Percentiles rank a stretch among this genome's conserved stretches.
phyloP scores from a whole-genome alignment of 1,284 basidiomycete species.

The Malassezia nana region DNA sequence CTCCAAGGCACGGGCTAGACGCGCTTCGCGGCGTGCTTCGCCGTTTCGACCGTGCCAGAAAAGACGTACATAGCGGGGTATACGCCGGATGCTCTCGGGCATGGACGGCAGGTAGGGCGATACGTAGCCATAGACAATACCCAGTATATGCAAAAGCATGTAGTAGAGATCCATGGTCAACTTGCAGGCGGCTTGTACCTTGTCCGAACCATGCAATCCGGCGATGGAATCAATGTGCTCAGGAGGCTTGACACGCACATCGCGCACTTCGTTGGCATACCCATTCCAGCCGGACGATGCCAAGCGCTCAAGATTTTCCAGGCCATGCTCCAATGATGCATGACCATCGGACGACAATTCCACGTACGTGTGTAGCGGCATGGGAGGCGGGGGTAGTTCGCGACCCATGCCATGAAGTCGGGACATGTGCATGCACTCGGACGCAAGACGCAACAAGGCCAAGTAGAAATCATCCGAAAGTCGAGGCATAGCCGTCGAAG shows the following conservation, averaged over 20 bases:
- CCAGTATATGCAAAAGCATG: neutral
- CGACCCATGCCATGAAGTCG: constrained; percentile 30
- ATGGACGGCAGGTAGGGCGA: constrained; percentile 19
- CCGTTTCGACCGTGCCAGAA: constrained; percentile 43
- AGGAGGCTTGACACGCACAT: constrained; percentile 21
- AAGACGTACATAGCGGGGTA: constrained; percentile 27
- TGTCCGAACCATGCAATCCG: constrained; percentile 12
- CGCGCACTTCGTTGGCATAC: constrained; percentile 23
- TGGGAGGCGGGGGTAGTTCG: constrained; percentile 27
- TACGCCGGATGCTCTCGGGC: constrained; percentile 18
- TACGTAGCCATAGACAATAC: neutral
- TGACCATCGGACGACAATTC: constrained; percentile 26
- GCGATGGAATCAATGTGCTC: neutral
- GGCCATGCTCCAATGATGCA: constrained; percentile 3
- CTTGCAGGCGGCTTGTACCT: constrained; percentile 1
- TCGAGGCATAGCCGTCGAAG: constrained; percentile 25
- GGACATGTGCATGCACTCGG: constrained; percentile 41
- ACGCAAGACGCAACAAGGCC: constrained; percentile 39
- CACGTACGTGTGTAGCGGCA: constrained; percentile 31
- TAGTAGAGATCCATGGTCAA: constrained; percentile 10
- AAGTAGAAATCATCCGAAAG: constrained; percentile 35
- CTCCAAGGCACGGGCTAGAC: constrained; percentile 8
- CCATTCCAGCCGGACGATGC: constrained; percentile 14
- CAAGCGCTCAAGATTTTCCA: constrained; percentile 8
- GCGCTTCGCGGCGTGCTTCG: constrained; percentile 22